Evolutionary conservation across 225 moss, liverwort and hornwort genomes (phyloP), one percentile per base, ranked within the genome.

Genomic region (Takakia lepidozioides): DNA sequence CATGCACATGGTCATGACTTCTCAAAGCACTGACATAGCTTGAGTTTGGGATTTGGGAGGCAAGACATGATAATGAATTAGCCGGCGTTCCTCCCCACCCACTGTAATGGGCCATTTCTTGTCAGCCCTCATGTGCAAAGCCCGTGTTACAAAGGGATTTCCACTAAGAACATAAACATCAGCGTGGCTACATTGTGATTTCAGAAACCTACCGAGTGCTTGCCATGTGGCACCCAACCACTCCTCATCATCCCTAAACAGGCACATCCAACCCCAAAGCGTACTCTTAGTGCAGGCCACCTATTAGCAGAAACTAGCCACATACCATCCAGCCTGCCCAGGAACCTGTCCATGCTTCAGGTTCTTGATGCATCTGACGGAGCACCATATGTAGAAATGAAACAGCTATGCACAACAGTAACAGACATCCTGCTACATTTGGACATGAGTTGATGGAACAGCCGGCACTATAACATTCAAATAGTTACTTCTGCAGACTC

Each of bases 111-210:
- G 75, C 93, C 93, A 93, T 49, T 75, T 86, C 61, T 43, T 88
- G 60, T 93, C 76, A 14, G 88, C 78, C 29, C 70, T 71, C 93
- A 93, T 84, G 48, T 88, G 88, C 78, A 86, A 70, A 18, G 83
- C 93, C 15, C 65, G 83, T 1, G 93, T 88, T 27, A 93, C 83
- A 22, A 70, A 51, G 19, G 88, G 75, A 53, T 88, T 93, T 20
- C 93, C 93, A 32, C 93, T 86, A 8, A 93, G 78, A 19, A 85
- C 65, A 43, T 93, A 93, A 3, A 86, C 88, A 56, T 93, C 86
- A 3, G 86, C 78, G 23, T 54, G 44, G 63, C 76, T 81, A 38
- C 86, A 86, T 25, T 78, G 63, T 22, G 64, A 50, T 66, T 88
- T 93, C 27, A 86, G 40, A 19, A 93, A 86, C 61, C 75, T 78